These are phyloP conservation scores for Colletotrichum horii DNA, from an alignment of 2,329 filamentous ascomycete species.

Conservation along the genomic window DNA sequence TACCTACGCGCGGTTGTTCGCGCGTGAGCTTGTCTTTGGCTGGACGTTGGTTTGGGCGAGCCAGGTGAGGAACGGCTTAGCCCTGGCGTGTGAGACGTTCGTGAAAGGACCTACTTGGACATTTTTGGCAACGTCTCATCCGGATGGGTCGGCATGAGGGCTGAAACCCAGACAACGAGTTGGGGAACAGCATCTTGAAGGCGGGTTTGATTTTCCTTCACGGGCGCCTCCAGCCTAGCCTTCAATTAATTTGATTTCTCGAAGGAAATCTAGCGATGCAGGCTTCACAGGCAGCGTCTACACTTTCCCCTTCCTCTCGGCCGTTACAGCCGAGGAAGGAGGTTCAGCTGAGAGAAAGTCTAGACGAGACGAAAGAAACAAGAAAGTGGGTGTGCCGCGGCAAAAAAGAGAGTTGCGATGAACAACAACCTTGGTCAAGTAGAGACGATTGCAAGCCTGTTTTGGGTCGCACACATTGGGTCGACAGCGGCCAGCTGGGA, in stretches of 20 bases:
- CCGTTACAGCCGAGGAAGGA: neutral
- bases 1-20: neutral
- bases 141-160: neutral
- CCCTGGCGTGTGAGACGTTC: neutral
- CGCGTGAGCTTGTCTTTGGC: neutral
- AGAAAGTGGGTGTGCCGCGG: neutral
- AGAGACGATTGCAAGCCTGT: neutral
- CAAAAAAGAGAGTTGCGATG: slow-evolving; percentile 7
- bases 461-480: neutral
- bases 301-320: neutral
- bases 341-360: neutral
- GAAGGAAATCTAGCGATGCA: neutral
- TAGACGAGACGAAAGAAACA: neutral
- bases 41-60: neutral
- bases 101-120: neutral
- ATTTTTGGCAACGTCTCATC: neutral
- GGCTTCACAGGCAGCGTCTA: neutral
- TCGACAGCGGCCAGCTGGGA: neutral
- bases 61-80: neutral
- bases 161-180: neutral
- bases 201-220: neutral
- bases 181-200: neutral
- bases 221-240: neutral
- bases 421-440: neutral
- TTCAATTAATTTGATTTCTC: neutral